phyloP scores from a whole-genome alignment of 768 basidiomycete species.

The Naematelia aurantialba region DNA sequence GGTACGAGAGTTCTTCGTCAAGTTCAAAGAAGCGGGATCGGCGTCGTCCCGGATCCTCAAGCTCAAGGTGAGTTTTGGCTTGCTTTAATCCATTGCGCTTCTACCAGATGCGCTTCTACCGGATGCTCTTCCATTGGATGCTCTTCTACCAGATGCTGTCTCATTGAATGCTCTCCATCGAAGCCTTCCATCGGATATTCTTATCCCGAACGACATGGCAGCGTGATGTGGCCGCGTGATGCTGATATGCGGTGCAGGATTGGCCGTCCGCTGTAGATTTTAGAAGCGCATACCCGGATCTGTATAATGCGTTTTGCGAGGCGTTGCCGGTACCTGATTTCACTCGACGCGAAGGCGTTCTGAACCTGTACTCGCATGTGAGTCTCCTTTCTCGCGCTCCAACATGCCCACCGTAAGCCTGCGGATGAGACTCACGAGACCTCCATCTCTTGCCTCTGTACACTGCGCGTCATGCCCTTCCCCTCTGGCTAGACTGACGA shows the following conservation, averaged over 20 bases:
- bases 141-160: no score
- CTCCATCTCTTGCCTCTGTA: no score
- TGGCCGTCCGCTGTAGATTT: constrained; percentile 91
- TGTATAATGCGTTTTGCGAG: constrained; percentile 77
- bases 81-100: background rate
- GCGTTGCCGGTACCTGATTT: constrained; percentile 84
- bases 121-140: no score
- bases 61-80: constrained; percentile 60
- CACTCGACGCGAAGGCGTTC: constrained; percentile 81
- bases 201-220: no score
- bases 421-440: no score
- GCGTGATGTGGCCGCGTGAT: background rate
- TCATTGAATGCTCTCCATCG: no score
- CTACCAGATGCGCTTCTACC: background rate
- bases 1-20: constrained; percentile 72
- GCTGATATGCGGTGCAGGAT: constrained; percentile 57
- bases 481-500: constrained; percentile 1
- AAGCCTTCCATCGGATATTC: no score
- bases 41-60: constrained; percentile 58
- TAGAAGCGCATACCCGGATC: constrained; percentile 71
- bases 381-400: constrained; percentile 54
- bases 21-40: constrained; percentile 67
- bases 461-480: no score
- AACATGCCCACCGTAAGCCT: no score
- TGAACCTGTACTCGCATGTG: constrained; percentile 86